Percentiles rank a stretch among this genome's conserved stretches.
Conservation (phyloP, 345 rosid species). For the Eucalyptus sideroxylon region DNA sequence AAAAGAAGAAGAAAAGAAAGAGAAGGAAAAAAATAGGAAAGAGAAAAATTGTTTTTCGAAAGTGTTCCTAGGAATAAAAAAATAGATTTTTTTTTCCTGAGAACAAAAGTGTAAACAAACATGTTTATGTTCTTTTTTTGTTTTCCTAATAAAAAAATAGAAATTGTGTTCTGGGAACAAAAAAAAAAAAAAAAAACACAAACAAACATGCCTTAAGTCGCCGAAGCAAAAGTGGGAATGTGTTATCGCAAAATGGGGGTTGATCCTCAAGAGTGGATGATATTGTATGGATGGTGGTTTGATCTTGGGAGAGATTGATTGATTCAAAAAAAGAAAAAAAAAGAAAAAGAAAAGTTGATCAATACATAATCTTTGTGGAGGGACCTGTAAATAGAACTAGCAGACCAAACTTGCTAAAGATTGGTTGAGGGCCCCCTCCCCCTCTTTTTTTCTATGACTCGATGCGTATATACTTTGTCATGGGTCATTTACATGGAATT, state of each 20-base stretch:
- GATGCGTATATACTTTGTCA: background rate
- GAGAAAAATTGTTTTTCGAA: no score
- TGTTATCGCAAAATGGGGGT: background rate
- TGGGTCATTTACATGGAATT: background rate
- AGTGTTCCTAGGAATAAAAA: no score
- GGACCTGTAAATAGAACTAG: background rate
- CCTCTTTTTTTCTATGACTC: background rate
- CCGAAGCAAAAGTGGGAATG: background rate
- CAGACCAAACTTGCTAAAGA: background rate
- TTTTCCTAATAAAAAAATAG: fast-evolving
- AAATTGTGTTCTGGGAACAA: fast-evolving
- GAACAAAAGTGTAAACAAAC: no score
- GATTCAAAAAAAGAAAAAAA: background rate
- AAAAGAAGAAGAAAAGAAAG: no score
- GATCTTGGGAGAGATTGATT: background rate
- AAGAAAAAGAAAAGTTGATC: no score
- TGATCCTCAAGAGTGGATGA: background rate
- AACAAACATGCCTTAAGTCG: background rate
- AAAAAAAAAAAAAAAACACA: no score
- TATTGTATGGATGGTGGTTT: background rate
- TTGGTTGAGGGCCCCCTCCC: background rate
- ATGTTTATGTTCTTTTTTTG: no score
- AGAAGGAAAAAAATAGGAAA: no score
- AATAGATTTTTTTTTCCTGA: fast-evolving
- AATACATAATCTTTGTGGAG: background rate